Base-by-base conservation (phyloP, 2,329 filamentous ascomycete genomes). In the Septoria linicola region DNA sequence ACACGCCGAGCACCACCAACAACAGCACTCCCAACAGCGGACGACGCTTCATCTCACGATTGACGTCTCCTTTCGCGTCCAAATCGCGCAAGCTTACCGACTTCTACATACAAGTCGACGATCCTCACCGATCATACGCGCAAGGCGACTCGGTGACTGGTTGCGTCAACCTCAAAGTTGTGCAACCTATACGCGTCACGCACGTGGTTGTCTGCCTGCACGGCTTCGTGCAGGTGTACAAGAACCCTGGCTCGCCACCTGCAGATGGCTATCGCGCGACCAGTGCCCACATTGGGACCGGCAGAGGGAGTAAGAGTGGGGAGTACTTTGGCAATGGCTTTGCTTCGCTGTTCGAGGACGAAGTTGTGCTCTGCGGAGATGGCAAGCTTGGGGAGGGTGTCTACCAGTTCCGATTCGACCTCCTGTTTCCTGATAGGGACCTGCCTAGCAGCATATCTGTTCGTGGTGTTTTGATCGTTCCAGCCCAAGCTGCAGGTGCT, bases 361-460 rank as follows among this genome's bases (percentile, higher is more conserved):
- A 93, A 72, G 80, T 85, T 66, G 85, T 89, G 11, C 72, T 93
- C 30, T 90, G 87, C 65, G 88, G 87, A 17, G 87, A 91, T 63
- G 88, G 88, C 11, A 80, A 84, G 62, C 73, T 93, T 30, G 83
- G 87, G 44, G 79, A 86, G 40, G 86, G 87, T 32, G 80, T 81
- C 60, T 92, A 89, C 66, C 84, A 90, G 68, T 93, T 93, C 69
- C 83, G 87, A 54, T 89, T 89, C 61, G 82, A 88, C 63, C 72
- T 89, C 56, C 74, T 84, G 50, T 88, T 89, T 59, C 85, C 86
- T 2, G 75, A 79, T 42, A 80, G 82, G 61, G 80, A 80, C 4
- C 72, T 93, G 52, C 88, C 88, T n/a, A 96, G 89, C 71, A 96
- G 92, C 69, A 92, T 99, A 66, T 91, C 95, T 73, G 92, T 96